These are phyloP conservation scores for Mycena citricolor DNA, from an alignment of 1,284 basidiomycete genomes.

Conservation along the genomic window DNA sequence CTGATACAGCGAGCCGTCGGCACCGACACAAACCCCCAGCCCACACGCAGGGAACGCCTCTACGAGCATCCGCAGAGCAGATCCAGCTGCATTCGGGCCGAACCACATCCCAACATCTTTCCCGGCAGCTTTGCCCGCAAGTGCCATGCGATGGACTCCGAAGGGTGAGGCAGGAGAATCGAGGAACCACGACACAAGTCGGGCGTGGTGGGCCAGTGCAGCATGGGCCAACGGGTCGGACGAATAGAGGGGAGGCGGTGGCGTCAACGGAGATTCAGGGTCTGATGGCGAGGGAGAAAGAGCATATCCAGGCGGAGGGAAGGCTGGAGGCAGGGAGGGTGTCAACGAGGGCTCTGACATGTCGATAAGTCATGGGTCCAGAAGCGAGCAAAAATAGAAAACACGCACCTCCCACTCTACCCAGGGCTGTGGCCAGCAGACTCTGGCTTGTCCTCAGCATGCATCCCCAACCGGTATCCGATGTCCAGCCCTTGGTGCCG, in stretches of 20 bases:
- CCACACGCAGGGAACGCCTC: slow-evolving; percentile 79
- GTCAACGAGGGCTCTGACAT: slow-evolving; percentile 54
- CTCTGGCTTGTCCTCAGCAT: slow-evolving; percentile 96
- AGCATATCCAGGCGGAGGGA: neutral
- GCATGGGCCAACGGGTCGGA: neutral
- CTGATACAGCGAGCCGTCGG: slow-evolving; percentile 84
- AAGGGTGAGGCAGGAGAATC: slow-evolving; percentile 92
- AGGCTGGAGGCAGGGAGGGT: neutral
- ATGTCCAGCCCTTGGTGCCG: slow-evolving; percentile 73
- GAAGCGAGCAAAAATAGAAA: slow-evolving; percentile 5
- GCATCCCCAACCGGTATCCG: slow-evolving; percentile 96
- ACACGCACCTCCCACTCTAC: slow-evolving; percentile 79
- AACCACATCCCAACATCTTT: slow-evolving; percentile 98
- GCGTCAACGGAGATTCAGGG: no score
- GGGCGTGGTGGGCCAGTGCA: slow-evolving; percentile 50
- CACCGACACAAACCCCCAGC: slow-evolving; percentile 79
- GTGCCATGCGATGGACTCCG: slow-evolving; percentile 93
- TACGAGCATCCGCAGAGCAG: slow-evolving; percentile 50
- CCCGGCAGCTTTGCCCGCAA: slow-evolving; percentile 91
- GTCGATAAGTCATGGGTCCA: slow-evolving; percentile 79
- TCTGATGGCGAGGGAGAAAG: neutral
- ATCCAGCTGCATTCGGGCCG: slow-evolving; percentile 90
- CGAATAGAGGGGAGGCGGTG: slow-evolving; percentile 3
- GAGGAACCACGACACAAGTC: slow-evolving; percentile 89
- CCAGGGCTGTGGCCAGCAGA: slow-evolving; percentile 86